Evolutionary conservation across 331 rosid genomes (phyloP).

Genomic region (Erythrophleum ivorense): DNA sequence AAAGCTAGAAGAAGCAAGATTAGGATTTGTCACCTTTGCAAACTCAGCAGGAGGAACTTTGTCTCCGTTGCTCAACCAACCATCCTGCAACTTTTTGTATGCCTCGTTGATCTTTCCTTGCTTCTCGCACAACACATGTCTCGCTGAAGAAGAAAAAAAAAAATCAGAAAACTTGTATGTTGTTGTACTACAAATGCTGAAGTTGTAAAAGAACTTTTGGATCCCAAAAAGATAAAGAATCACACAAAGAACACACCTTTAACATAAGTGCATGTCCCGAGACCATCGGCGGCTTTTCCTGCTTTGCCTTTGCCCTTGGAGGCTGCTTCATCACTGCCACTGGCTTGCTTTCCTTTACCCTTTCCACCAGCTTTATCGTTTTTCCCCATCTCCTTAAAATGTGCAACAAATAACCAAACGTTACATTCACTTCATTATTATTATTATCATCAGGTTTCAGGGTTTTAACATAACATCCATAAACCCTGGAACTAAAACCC

Average conservation of each 20-base stretch:
- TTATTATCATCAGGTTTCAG: no score
- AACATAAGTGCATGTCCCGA: conserved; percentile 93
- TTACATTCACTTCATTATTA: no score
- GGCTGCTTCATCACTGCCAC: conserved; percentile 63
- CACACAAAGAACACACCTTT: no score
- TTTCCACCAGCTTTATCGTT: conserved; percentile 72
- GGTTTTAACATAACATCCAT: no score
- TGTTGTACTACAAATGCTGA: not conserved
- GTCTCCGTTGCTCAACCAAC: conserved; percentile 89
- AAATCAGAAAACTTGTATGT: not conserved
- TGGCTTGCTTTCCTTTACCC: conserved; percentile 82
- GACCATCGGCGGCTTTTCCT: conserved; percentile 78
- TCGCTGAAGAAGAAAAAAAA: no score
- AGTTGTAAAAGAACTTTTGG: not conserved
- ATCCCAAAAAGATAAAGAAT: not conserved
- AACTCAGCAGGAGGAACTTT: conserved; percentile 93
- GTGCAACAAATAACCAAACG: no score
- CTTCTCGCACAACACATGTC: no score
- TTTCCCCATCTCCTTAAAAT: no score
- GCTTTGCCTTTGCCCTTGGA: conserved; percentile 86
- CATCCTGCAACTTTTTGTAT: conserved; percentile 92
- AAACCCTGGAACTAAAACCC: no score
- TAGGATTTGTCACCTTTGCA: conserved; percentile 64
- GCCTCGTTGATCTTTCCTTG: no score
- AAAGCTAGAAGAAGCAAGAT: not conserved